Conservation (phyloP, 2,329 filamentous ascomycete species). For the Aspergillus novofumigatus region DNA sequence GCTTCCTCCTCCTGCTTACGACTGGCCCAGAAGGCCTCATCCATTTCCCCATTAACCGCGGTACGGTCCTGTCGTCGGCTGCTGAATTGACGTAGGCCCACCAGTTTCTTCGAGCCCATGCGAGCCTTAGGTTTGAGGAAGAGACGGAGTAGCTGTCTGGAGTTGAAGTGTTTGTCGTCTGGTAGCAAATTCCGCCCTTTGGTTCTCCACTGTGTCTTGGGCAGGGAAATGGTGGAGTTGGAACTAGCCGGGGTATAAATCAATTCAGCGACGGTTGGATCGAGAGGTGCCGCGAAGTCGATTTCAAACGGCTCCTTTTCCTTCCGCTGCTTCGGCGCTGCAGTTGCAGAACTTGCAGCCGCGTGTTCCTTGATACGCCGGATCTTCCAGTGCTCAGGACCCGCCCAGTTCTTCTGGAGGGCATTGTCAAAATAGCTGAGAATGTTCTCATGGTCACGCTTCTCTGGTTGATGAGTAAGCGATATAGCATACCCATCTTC, state of each 20-base stretch:
- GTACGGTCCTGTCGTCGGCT: slow-evolving; percentile 46
- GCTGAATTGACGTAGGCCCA: slow-evolving; percentile 41
- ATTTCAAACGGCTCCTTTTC: slow-evolving; percentile 97
- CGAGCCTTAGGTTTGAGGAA: slow-evolving; percentile 94
- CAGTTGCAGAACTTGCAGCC: slow-evolving; percentile 42
- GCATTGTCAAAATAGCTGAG: slow-evolving; percentile 98
- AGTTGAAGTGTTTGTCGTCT: slow-evolving; percentile 98
- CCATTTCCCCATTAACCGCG: slow-evolving; percentile 70
- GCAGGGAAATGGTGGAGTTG: slow-evolving; percentile 75
- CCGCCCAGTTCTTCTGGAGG: slow-evolving; percentile 94
- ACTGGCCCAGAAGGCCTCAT: slow-evolving; percentile 92
- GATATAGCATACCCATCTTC: slow-evolving; percentile 73
- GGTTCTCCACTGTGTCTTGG: slow-evolving; percentile 93
- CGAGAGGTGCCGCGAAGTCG: slow-evolving; percentile 76
- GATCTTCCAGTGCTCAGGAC: slow-evolving; percentile 98
- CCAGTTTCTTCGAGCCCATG: slow-evolving; percentile 62
- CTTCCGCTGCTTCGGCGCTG: slow-evolving; percentile 64
- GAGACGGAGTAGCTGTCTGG: slow-evolving; percentile 77
- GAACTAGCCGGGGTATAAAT: slow-evolving; percentile 78
- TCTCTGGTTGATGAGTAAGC: slow-evolving; percentile 67
- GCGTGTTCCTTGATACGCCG: slow-evolving; percentile 80
- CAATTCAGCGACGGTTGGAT: slow-evolving; percentile 64
- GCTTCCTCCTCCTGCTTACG: slow-evolving; percentile 52
- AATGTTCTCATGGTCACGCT: slow-evolving; percentile 80
- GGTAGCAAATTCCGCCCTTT: slow-evolving; percentile 90